Evolutionary conservation across 805 yeast species (phyloP).

Genomic region (Candida andamanensis): DNA sequence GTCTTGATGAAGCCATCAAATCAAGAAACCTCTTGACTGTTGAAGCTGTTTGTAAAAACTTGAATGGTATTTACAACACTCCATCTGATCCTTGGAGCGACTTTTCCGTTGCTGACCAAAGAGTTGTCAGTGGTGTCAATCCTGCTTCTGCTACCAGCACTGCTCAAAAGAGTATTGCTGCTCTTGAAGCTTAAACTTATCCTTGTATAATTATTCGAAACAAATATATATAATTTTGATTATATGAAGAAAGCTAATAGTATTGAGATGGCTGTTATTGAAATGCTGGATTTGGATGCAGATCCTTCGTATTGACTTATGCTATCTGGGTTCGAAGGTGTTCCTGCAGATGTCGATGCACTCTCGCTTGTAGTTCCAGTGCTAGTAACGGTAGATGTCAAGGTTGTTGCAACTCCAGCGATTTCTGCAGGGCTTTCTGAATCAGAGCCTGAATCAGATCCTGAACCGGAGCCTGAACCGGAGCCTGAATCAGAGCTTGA

Average conservation of each 20-base stretch:
- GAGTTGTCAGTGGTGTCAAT: constrained; percentile 60
- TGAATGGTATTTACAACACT: constrained; percentile 40
- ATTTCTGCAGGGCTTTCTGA: neutral
- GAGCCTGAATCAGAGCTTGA: constrained; percentile 4
- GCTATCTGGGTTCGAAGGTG: constrained; percentile 4
- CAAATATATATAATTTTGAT: too few species aligned
- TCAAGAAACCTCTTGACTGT: constrained; percentile 28
- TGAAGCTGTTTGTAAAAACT: constrained; percentile 30
- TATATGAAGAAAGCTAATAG: too few species aligned
- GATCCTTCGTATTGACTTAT: neutral
- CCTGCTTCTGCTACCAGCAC: constrained; percentile 52
- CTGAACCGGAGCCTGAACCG: constrained; percentile 3
- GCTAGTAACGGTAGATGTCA: constrained; percentile 1
- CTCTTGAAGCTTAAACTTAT: constrained; percentile 1
- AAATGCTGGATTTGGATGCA: neutral
- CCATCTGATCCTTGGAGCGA: constrained; percentile 52
- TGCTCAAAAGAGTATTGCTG: constrained; percentile 25
- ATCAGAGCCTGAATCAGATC: constrained; percentile 1
- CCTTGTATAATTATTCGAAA: too few species aligned
- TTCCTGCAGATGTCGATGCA: constrained; percentile 4
- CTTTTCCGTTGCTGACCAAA: constrained; percentile 50
- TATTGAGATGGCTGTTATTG: too few species aligned
- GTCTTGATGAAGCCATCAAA: constrained; percentile 16
- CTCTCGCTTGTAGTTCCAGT: constrained; percentile 5
- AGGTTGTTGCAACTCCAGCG: neutral